Percentiles rank a stretch among this genome's conserved stretches.
Conservation (phyloP, 345 rosid species). For the Camelina sativa region DNA sequence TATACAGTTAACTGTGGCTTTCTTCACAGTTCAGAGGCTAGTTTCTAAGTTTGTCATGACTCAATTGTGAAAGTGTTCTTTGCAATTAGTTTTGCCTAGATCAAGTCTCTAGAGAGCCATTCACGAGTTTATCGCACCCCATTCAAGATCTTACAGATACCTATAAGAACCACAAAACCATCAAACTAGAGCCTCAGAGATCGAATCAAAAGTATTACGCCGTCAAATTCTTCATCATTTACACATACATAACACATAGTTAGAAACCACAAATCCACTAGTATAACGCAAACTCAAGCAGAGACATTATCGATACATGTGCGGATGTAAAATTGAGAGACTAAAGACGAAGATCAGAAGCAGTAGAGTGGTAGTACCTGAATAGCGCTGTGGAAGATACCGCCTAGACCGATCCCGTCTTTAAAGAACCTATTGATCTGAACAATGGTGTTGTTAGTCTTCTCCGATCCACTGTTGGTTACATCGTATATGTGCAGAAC, state of each 20-base stretch:
- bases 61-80: slow-evolving; percentile 3
- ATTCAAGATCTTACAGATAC: background rate
- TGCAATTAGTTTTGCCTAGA: background rate
- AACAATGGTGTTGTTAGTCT: slow-evolving; percentile 87
- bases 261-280: slow-evolving; percentile 6
- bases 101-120: slow-evolving; percentile 5
- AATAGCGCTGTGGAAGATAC: slow-evolving; percentile 89
- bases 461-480: slow-evolving; percentile 96
- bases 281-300: background rate
- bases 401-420: slow-evolving; percentile 91
- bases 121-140: background rate
- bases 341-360: background rate
- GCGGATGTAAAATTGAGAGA: background rate
- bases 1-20: background rate
- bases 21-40: background rate
- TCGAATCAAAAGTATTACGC: background rate
- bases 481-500: slow-evolving; percentile 89
- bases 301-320: too few relatives aligned
- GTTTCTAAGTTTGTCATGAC: background rate
- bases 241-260: background rate
- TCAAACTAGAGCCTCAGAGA: background rate
- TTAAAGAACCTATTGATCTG: slow-evolving; percentile 96
- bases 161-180: background rate
- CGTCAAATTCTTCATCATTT: background rate
- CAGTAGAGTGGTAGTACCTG: slow-evolving; percentile 58